Percentiles rank a stretch among this genome's conserved stretches.
phyloP scores from a whole-genome alignment of 352 stramenopile genomes.

The Pythium brassicae region DNA sequence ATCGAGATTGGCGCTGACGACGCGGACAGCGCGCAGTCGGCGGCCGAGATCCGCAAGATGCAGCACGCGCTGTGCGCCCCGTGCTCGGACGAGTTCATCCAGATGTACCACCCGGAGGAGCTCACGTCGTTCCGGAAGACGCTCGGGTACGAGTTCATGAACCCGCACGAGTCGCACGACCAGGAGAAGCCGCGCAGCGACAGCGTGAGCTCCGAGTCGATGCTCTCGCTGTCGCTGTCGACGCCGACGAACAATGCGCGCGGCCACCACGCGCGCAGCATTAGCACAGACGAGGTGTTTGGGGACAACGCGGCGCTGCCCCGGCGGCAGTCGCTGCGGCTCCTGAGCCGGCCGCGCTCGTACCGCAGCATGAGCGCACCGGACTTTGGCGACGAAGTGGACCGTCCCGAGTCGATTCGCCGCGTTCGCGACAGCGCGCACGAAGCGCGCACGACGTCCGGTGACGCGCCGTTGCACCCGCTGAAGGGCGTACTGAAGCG shows the following conservation, averaged over 20 bases:
- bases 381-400: conserved; percentile 66
- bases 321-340: conserved; percentile 4
- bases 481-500: conserved; percentile 39
- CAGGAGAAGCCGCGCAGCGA: conserved; percentile 46
- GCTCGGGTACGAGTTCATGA: conserved; percentile 86
- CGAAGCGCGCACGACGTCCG: conserved; percentile 19
- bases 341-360: conserved; percentile 18
- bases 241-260: conserved; percentile 33
- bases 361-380: conserved; percentile 71
- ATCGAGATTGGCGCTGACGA: conserved; percentile 7
- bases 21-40: not conserved
- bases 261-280: conserved; percentile 7
- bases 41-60: conserved; percentile 7
- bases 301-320: conserved; percentile 19
- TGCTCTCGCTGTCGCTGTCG: conserved; percentile 35
- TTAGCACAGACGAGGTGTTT: conserved; percentile 49
- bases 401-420: conserved; percentile 17
- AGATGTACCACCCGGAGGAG: conserved; percentile 84
- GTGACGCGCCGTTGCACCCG: not conserved
- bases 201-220: conserved; percentile 35
- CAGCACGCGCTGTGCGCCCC: conserved; percentile 14
- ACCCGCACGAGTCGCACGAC: conserved; percentile 61
- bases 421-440: conserved; percentile 31
- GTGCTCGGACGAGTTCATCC: conserved; percentile 70
- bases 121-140: conserved; percentile 85